phyloP scores from a whole-genome alignment of 306 rosid genomes.

The Benincasa hispida region DNA sequence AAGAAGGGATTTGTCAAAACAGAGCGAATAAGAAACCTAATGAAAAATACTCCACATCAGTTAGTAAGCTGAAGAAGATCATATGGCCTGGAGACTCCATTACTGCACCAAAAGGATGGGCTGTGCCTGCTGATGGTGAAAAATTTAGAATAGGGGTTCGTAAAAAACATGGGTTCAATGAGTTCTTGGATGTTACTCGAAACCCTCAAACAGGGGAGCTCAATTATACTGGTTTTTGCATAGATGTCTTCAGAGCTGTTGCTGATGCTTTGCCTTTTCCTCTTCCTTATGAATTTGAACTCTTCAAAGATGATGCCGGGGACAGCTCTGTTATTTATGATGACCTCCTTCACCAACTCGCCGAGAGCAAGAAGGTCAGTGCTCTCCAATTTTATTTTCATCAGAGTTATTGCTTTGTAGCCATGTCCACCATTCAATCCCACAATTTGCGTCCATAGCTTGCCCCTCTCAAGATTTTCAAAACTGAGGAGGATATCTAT shows the following conservation, averaged over 20 bases:
- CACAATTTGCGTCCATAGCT: not conserved
- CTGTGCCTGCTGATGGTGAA: slow-evolving; percentile 11
- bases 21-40: not conserved
- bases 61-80: slow-evolving; percentile 7
- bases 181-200: slow-evolving; percentile 13
- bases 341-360: slow-evolving; percentile 4
- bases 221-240: slow-evolving; percentile 11
- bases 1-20: not conserved
- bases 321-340: slow-evolving; percentile 8
- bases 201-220: not conserved
- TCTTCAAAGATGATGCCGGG: not conserved
- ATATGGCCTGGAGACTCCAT: slow-evolving; percentile 29
- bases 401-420: not conserved
- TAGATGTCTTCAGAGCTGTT: slow-evolving; percentile 17
- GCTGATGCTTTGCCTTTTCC: slow-evolving; percentile 13
- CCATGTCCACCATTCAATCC: not conserved
- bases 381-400: not conserved
- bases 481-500: not conserved
- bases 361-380: not conserved
- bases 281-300: slow-evolving; percentile 9
- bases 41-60: not conserved
- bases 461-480: not conserved
- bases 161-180: slow-evolving; percentile 1
- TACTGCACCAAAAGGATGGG: slow-evolving; percentile 18
- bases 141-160: slow-evolving; percentile 28